Conservation (phyloP, 352 stramenopile genomes). For the Blastocystis sp. region DNA sequence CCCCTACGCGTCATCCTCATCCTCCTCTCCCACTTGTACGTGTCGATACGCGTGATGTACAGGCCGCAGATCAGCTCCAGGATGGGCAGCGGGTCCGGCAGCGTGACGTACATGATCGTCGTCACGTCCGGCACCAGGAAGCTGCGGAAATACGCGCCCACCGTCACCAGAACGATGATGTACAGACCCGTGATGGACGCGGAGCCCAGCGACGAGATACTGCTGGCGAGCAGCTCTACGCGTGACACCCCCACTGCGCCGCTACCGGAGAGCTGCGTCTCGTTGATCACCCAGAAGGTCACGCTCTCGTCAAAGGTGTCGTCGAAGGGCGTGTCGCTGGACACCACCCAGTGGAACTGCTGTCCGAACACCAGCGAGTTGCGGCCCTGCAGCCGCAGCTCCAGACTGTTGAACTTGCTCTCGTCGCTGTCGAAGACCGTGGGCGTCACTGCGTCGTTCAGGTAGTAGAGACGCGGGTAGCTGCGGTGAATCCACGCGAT, state of each 20-base stretch:
- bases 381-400: background rate
- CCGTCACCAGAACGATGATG: conserved; percentile 44
- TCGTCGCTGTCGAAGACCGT: background rate
- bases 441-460: background rate
- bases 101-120: conserved; percentile 26
- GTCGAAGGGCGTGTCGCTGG: background rate
- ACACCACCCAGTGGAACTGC: conserved; percentile 38
- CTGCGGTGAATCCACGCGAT: background rate
- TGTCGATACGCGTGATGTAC: conserved; percentile 51
- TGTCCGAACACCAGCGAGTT: background rate
- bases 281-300: conserved; percentile 48
- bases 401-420: background rate
- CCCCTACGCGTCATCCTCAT: background rate
- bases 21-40: conserved; percentile 4
- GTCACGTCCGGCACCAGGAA: conserved; percentile 48
- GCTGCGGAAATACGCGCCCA: conserved; percentile 31
- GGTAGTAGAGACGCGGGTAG: conserved; percentile 36
- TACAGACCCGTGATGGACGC: conserved; percentile 50
- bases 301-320: background rate
- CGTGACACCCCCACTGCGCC: background rate
- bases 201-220: conserved; percentile 19
- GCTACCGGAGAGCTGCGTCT: conserved; percentile 7
- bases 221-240: conserved; percentile 19
- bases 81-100: conserved; percentile 23
- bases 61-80: conserved; percentile 49